Conservation (phyloP, 257 asterid species). For the Striga asiatica region DNA sequence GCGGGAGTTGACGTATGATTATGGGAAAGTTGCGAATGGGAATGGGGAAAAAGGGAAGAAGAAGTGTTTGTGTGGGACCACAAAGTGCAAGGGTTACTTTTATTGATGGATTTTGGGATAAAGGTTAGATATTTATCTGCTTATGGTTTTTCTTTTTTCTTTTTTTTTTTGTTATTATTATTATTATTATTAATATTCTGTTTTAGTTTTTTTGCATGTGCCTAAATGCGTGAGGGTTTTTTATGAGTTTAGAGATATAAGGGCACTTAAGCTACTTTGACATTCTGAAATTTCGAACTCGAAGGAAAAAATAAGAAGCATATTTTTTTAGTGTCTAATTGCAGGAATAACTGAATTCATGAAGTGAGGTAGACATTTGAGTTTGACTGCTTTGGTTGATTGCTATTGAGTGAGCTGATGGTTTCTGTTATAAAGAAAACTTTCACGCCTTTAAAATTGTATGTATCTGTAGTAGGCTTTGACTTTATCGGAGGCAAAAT, state of each 20-base stretch:
- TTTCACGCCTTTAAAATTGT: neutral
- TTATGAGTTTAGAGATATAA: no score
- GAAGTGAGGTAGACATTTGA: neutral
- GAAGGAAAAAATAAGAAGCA: neutral
- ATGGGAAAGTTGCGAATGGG: slow-evolving; percentile 49
- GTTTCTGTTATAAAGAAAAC: neutral
- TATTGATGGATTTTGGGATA: slow-evolving; percentile 26
- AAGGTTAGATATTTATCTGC: slow-evolving; percentile 13
- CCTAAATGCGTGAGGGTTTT: no score
- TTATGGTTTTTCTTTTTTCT: neutral
- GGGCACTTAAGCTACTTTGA: neutral
- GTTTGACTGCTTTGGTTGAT: neutral
- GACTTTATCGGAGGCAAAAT: neutral
- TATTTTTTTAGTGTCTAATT: neutral
- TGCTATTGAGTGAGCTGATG: neutral
- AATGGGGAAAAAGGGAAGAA: slow-evolving; percentile 53
- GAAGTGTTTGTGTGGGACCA: slow-evolving; percentile 69
- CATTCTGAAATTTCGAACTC: neutral
- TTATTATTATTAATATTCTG: no score
- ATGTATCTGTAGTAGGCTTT: neutral
- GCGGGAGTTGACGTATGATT: slow-evolving; percentile 82
- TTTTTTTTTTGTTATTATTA: neutral
- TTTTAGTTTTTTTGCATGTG: no score
- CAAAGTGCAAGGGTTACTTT: slow-evolving; percentile 68
- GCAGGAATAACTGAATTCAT: neutral